Evolutionary conservation across 257 asterid genomes (phyloP).

Genomic region (Coffea eugenioides): DNA sequence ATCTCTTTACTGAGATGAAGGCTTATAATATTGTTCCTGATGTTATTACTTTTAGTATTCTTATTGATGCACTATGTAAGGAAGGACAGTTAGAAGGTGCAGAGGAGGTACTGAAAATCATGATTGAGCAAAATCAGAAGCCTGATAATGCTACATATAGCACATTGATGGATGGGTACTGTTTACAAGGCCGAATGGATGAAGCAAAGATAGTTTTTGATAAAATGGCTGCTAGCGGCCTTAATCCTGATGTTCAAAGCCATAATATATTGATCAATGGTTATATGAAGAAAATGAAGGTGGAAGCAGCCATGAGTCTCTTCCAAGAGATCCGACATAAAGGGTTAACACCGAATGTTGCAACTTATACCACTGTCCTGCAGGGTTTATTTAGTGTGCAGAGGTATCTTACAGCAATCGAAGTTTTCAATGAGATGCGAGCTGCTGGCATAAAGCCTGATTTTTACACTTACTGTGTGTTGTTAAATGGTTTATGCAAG

Average conservation of each 20-base stretch:
- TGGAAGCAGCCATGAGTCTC: too few relatives aligned
- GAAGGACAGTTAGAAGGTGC: conserved; percentile 25
- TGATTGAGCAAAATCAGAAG: conserved; percentile 7
- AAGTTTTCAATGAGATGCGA: too few relatives aligned
- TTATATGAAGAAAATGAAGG: conserved; percentile 20
- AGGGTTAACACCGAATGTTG: too few relatives aligned
- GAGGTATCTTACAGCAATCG: too few relatives aligned
- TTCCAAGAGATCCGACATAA: too few relatives aligned
- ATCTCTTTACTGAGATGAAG: neutral
- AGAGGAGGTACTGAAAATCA: conserved; percentile 6
- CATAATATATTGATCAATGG: conserved; percentile 28
- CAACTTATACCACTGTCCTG: too few relatives aligned
- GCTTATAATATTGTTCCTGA: neutral
- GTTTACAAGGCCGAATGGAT: conserved; percentile 16
- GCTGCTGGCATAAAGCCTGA: too few relatives aligned
- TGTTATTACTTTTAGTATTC: conserved; percentile 14
- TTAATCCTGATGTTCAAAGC: neutral
- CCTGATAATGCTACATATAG: conserved; percentile 15
- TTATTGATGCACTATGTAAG: conserved; percentile 21
- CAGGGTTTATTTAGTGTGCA: too few relatives aligned
- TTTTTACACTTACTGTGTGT: too few relatives aligned
- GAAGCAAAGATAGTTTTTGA: conserved; percentile 23
- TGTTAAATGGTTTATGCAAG: too few relatives aligned
- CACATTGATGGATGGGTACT: conserved; percentile 26
- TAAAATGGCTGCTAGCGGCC: neutral